Conservation (phyloP, 2,329 filamentous ascomycete genomes). For the Curvularia sp. region DNA sequence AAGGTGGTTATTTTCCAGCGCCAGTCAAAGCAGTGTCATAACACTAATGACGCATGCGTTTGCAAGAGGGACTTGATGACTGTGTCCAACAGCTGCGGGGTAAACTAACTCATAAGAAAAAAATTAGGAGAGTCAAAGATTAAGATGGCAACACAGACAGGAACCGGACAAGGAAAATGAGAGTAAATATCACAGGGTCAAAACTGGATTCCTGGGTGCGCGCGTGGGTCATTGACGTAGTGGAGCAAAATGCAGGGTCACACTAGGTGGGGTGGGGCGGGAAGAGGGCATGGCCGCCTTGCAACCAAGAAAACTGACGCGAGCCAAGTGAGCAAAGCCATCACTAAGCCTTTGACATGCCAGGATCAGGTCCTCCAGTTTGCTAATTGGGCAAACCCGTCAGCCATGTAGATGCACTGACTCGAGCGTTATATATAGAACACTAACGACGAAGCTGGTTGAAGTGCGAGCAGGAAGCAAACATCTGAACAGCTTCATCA, state of each 20-base stretch:
- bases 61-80: not conserved
- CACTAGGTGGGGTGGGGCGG: not conserved
- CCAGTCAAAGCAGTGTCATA: not conserved
- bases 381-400: not conserved
- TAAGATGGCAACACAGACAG: not conserved
- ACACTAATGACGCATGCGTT: conserved; percentile 10
- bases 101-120: not conserved
- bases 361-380: not conserved
- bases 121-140: not conserved
- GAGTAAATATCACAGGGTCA: not conserved
- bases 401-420: not conserved
- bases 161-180: not conserved
- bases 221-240: conserved; percentile 3
- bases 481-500: not conserved
- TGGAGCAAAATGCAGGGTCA: conserved; percentile 1
- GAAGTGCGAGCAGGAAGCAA: not conserved
- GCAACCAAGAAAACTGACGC: not conserved
- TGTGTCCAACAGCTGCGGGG: not conserved
- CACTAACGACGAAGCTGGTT: not conserved
- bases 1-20: not conserved
- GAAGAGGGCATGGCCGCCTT: not conserved
- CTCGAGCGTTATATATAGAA: not conserved
- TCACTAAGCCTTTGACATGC: not conserved
- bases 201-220: conserved; percentile 1
- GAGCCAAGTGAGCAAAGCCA: not conserved